These are phyloP conservation scores for Arabidopsis lyrata DNA, from an alignment of 441 rosid genomes.

Conservation along the genomic window DNA sequence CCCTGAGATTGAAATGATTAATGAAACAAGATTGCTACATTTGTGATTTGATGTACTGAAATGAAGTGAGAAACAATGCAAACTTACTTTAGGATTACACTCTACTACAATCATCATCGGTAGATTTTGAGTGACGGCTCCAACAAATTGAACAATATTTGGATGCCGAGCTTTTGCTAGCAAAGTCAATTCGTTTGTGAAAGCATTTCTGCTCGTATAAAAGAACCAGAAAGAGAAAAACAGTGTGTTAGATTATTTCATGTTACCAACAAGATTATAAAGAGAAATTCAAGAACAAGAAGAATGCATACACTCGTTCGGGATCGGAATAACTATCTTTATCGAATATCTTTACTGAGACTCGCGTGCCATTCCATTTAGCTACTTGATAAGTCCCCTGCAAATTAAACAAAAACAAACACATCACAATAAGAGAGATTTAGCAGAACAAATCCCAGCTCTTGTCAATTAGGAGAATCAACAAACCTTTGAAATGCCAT, in stretches of 20 bases:
- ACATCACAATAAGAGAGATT: neutral
- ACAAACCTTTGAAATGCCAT: constrained; percentile 79
- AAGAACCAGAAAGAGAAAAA: neutral
- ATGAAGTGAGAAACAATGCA: neutral
- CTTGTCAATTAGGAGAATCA: constrained; percentile 2
- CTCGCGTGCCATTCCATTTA: constrained; percentile 97
- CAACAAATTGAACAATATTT: constrained; percentile 94
- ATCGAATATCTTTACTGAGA: constrained; percentile 88
- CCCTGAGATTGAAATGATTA: constrained; percentile 59
- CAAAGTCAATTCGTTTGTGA: constrained; percentile 79
- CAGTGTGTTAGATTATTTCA: neutral
- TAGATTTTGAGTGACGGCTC: constrained; percentile 95
- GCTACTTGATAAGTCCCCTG: constrained; percentile 96
- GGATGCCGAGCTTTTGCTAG: constrained; percentile 94
- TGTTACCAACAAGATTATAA: neutral
- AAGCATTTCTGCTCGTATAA: constrained; percentile 67
- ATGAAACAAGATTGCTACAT: constrained; percentile 28
- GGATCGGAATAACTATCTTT: constrained; percentile 75
- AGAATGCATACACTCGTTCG: constrained; percentile 70
- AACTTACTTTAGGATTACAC: constrained; percentile 79
- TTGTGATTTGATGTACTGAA: neutral
- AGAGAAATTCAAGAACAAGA: constrained; percentile 2
- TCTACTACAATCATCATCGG: constrained; percentile 97
- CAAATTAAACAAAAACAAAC: neutral
- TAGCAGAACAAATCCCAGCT: neutral